Conservation (phyloP, 2,329 filamentous ascomycete species). For the Fonsecaea nubica region DNA sequence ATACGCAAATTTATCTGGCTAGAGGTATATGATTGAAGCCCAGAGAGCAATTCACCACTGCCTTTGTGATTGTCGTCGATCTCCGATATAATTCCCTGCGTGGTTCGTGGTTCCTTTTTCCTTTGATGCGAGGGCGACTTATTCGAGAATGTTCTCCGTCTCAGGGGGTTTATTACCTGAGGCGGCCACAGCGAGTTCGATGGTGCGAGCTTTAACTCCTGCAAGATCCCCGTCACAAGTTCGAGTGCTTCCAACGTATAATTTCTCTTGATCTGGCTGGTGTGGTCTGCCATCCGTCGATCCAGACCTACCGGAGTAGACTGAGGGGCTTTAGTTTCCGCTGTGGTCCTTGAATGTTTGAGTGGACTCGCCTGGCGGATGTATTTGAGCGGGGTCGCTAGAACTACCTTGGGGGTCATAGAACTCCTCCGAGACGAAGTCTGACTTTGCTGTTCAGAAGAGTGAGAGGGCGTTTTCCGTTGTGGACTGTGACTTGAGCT, state of each 20-base stretch:
- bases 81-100: conserved; percentile 21
- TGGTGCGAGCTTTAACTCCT: conserved; percentile 23
- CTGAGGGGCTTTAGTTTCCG: neutral
- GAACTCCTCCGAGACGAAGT: conserved; percentile 28
- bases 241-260: conserved; percentile 33
- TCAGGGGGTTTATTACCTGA: conserved; percentile 21
- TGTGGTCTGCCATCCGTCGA: conserved; percentile 30
- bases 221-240: conserved; percentile 32
- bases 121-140: conserved; percentile 9
- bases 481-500: neutral
- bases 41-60: conserved; percentile 21
- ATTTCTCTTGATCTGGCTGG: conserved; percentile 31
- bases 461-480: neutral
- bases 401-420: conserved; percentile 28
- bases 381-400: conserved; percentile 29
- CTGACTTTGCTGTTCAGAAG: conserved; percentile 1
- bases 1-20: conserved; percentile 34
- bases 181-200: conserved; percentile 14
- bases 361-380: conserved; percentile 24
- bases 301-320: neutral
- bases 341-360: conserved; percentile 10
- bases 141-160: conserved; percentile 24
- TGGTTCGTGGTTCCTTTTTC: conserved; percentile 11
- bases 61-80: conserved; percentile 6
- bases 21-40: conserved; percentile 35